Conservation (phyloP, 306 rosid species). For the Trichosanthes cucumerina region DNA sequence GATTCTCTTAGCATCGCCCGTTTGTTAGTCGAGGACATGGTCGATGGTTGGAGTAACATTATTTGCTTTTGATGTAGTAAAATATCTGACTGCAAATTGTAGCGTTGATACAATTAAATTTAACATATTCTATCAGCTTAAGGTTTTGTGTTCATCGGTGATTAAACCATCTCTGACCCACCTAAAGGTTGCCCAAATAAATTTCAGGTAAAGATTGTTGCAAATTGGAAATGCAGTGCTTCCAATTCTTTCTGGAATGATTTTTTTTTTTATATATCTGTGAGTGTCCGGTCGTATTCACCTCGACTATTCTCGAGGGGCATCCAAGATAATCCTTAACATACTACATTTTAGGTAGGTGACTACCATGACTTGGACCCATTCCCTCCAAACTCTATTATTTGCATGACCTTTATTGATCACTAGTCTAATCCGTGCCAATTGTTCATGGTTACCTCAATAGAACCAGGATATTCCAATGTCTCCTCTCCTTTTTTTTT, state of each 20-base stretch:
- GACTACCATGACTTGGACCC: too few relatives aligned
- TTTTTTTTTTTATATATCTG: not conserved
- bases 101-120: too few relatives aligned
- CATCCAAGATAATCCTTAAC: too few relatives aligned
- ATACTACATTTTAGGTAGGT: too few relatives aligned
- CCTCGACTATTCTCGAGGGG: too few relatives aligned
- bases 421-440: not conserved
- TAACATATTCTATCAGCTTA: too few relatives aligned
- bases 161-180: too few relatives aligned
- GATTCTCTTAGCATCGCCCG: slow-evolving; percentile 8
- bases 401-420: not conserved
- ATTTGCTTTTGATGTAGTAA: not conserved
- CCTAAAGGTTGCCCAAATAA: not conserved
- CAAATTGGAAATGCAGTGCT: not conserved
- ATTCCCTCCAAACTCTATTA: too few relatives aligned
- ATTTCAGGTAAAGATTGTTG: not conserved
- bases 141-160: too few relatives aligned
- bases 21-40: not conserved
- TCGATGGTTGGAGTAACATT: not conserved
- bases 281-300: too few relatives aligned
- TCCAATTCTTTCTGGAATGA: not conserved
- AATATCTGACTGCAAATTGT: not conserved
- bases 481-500: not conserved
- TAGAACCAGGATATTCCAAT: not conserved
- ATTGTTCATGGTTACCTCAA: not conserved